A percentile compares a stretch with the other conserved stretches of the same genome.
phyloP scores from a whole-genome alignment of 768 basidiomycete genomes.

The Ramaria sp. region DNA sequence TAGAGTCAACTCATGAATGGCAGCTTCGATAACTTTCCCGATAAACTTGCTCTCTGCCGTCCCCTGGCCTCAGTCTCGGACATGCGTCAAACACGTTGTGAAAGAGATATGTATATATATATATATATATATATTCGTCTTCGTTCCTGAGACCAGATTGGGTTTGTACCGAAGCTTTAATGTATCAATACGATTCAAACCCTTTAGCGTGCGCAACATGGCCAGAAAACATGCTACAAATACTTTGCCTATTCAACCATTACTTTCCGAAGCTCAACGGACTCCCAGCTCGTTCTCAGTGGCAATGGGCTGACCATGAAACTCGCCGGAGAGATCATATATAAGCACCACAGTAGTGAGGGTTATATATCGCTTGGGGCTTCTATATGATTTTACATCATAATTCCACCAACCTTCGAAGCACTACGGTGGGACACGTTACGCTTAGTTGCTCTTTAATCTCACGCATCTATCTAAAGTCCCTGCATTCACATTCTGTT shows the following conservation, averaged over 20 bases:
- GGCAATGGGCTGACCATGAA: too few species aligned
- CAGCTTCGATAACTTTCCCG: neutral
- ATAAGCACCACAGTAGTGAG: too few species aligned
- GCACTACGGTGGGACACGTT: neutral
- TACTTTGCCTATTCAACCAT: neutral
- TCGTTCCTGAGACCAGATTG: neutral
- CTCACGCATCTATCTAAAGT: neutral
- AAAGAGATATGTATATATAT: too few species aligned
- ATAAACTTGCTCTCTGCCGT: neutral
- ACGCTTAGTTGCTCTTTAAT: neutral
- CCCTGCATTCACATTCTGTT: neutral
- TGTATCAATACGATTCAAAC: neutral
- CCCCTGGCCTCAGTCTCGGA: neutral
- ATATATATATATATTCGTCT: conserved; percentile 5
- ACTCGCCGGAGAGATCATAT: too few species aligned
- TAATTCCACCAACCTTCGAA: neutral
- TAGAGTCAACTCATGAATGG: conserved; percentile 1
- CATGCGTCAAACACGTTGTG: conserved; percentile 10
- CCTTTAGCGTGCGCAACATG: neutral
- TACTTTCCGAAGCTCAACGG: neutral
- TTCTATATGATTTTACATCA: neutral
- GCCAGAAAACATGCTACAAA: neutral
- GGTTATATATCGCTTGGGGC: too few species aligned
- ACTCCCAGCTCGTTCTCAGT: too few species aligned
- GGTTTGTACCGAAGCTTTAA: neutral